phyloP scores from a whole-genome alignment of 2,329 filamentous ascomycete species.

The Fusarium solani-melongenae region DNA sequence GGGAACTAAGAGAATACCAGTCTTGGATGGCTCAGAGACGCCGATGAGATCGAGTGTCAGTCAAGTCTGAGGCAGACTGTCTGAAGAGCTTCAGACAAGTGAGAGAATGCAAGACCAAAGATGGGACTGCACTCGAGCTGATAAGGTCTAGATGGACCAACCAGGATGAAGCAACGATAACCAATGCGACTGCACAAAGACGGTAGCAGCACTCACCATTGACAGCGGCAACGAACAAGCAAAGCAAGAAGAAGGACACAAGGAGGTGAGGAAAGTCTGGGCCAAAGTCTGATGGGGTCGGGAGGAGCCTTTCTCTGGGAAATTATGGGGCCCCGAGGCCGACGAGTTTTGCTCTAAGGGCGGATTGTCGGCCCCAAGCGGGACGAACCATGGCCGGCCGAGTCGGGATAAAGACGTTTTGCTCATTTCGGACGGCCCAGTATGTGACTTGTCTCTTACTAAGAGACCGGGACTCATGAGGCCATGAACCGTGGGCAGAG shows the following conservation, averaged over 20 bases:
- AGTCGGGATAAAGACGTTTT: constrained; percentile 17
- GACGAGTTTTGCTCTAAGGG: constrained; percentile 29
- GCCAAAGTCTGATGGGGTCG: constrained; percentile 20
- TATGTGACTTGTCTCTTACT: not conserved
- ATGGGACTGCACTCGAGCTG: not conserved
- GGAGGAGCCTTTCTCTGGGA: constrained; percentile 21
- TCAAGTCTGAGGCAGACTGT: not conserved
- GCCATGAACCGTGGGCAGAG: not conserved
- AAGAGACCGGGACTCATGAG: constrained; percentile 1
- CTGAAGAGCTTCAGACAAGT: not conserved
- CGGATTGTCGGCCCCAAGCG: constrained; percentile 35
- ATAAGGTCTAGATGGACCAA: constrained; percentile 5
- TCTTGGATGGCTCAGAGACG: not conserved
- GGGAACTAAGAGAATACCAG: not conserved
- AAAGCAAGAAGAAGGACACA: constrained; percentile 19
- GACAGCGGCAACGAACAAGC: constrained; percentile 20
- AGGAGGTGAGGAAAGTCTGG: constrained; percentile 31
- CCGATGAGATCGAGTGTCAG: not conserved
- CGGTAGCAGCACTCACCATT: constrained; percentile 6
- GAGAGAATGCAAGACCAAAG: not conserved
- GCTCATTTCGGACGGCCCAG: not conserved
- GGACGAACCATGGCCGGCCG: constrained; percentile 31
- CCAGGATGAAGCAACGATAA: not conserved
- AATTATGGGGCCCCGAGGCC: constrained; percentile 32
- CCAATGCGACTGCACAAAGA: not conserved